These are phyloP conservation scores for Selenicereus undatus DNA, from an alignment of 148 eudicot species.

Conservation along the genomic window DNA sequence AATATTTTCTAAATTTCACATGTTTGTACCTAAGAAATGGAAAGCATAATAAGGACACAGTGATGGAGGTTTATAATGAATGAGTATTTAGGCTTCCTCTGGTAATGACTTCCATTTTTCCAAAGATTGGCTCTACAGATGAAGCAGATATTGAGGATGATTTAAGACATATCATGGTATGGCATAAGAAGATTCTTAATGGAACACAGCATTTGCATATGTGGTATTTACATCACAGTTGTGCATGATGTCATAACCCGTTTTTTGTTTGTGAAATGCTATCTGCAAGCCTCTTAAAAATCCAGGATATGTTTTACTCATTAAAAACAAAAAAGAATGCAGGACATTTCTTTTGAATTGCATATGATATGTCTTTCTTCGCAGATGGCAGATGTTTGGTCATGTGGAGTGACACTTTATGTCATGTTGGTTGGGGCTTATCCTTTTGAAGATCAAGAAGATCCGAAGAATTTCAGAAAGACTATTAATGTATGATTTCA, in stretches of 20 bases:
- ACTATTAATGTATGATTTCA: conserved; percentile 58
- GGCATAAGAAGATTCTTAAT: background rate
- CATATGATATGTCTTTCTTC: background rate
- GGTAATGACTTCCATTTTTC: too few species aligned
- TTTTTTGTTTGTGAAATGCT: background rate
- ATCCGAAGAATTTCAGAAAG: conserved; percentile 82
- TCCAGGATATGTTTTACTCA: too few species aligned
- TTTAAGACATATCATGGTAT: background rate
- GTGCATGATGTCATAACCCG: background rate
- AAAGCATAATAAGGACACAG: background rate
- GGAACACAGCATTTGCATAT: background rate
- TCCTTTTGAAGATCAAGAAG: conserved; percentile 87
- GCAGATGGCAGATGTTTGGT: conserved; percentile 86
- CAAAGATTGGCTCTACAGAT: background rate
- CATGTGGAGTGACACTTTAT: conserved; percentile 82
- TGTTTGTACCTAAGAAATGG: background rate
- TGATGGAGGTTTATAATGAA: background rate
- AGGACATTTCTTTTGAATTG: background rate
- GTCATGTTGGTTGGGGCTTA: conserved; percentile 90
- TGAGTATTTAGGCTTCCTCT: background rate
- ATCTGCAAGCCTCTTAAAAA: background rate
- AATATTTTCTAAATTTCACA: background rate
- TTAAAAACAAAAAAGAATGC: background rate
- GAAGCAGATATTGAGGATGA: background rate
- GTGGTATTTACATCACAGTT: background rate